Percentiles rank a stretch among this genome's conserved stretches.
phyloP scores from a whole-genome alignment of 2,329 filamentous ascomycete species.

The Ophiocordyceps sinensis region DNA sequence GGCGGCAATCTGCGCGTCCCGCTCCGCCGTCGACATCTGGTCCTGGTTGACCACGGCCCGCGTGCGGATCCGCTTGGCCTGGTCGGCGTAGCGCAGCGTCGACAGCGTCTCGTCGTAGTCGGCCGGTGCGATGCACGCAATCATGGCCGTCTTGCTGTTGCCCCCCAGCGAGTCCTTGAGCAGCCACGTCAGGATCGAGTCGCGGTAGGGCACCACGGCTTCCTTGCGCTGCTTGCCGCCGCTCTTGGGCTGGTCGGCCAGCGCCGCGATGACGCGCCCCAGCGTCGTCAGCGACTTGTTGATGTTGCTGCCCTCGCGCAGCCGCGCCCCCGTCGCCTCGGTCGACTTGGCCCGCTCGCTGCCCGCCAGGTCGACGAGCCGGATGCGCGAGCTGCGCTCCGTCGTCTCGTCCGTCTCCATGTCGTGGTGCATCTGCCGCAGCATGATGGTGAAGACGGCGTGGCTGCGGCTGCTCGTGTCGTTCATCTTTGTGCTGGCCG shows the following conservation, averaged over 20 bases:
- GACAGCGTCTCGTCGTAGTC: conserved; percentile 97
- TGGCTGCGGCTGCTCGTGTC: conserved; percentile 94
- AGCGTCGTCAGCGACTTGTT: conserved; percentile 97
- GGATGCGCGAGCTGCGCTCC: conserved; percentile 83
- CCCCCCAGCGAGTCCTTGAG: conserved; percentile 91
- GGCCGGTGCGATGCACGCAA: conserved; percentile 86
- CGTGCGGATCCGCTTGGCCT: conserved; percentile 93
- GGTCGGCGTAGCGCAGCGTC: conserved; percentile 90
- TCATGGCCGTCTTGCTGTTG: conserved; percentile 98
- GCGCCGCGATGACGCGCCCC: conserved; percentile 85
- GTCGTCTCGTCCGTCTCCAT: conserved; percentile 96
- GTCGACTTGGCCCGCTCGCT: conserved; percentile 92
- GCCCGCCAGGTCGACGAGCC: conserved; percentile 86
- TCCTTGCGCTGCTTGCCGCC: conserved; percentile 41
- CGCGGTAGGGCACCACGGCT: conserved; percentile 71
- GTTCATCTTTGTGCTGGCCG: conserved; percentile 97
- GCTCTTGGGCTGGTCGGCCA: conserved; percentile 53
- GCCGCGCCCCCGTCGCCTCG: conserved; percentile 78
- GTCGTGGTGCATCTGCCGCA: conserved; percentile 97
- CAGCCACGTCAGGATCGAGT: conserved; percentile 73
- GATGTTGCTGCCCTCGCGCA: conserved; percentile 94
- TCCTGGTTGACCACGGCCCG: conserved; percentile 93
- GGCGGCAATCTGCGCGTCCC: conserved; percentile 82
- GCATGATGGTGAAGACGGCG: conserved; percentile 92
- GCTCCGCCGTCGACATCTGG: conserved; percentile 78